phyloP scores from a whole-genome alignment of 208 protist species.

The Tetramitus jugosus region DNA sequence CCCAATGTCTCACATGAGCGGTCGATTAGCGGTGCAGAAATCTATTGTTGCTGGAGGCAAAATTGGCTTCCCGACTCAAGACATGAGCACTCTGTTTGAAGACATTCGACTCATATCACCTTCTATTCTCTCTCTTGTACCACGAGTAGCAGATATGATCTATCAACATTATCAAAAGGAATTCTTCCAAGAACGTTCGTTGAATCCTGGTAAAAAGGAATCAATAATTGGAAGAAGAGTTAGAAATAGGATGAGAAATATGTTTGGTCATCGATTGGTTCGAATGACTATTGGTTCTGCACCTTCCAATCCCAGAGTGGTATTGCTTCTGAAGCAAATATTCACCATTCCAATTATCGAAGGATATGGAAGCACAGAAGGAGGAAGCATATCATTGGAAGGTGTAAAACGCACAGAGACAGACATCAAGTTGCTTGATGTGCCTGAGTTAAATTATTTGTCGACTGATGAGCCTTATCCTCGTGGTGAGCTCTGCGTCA shows the following conservation, averaged over 20 bases:
- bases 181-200: too few species aligned
- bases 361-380: neutral
- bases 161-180: too few species aligned
- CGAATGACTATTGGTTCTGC: neutral
- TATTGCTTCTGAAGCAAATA: neutral
- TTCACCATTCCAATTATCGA: neutral
- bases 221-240: too few species aligned
- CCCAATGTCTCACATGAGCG: conserved; percentile 1
- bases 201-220: too few species aligned
- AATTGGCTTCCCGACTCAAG: neutral
- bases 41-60: neutral
- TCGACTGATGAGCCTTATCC: conserved; percentile 38
- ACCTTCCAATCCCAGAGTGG: neutral
- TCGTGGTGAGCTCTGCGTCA: conserved; percentile 51
- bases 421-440: conserved; percentile 55
- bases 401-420: neutral
- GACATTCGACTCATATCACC: too few species aligned
- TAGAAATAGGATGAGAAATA: too few species aligned
- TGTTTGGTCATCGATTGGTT: too few species aligned
- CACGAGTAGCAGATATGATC: too few species aligned
- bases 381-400: neutral
- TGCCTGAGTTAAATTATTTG: conserved; percentile 61
- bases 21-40: neutral
- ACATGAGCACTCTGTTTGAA: neutral
- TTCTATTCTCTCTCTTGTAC: too few species aligned